A percentile compares a stretch with the other conserved stretches of the same genome.
These are phyloP conservation scores for Aspergillus biplanus DNA, from an alignment of 495 filamentous ascomycete species.

Conservation along the genomic window DNA sequence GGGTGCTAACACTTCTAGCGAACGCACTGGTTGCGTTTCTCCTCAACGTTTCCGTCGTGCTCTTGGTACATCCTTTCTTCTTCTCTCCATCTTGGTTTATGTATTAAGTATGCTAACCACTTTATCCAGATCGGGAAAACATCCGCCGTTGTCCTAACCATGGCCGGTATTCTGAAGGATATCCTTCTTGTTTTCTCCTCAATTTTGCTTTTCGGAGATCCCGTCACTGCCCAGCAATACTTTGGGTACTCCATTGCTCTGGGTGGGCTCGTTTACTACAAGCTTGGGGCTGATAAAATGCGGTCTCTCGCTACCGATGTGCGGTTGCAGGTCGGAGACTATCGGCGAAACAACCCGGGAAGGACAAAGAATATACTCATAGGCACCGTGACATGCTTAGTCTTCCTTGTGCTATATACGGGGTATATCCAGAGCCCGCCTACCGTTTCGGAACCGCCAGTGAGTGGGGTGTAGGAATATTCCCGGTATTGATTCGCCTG, in stretches of 20 bases:
- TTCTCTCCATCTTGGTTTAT: background rate
- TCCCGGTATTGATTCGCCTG: no score
- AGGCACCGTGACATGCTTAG: background rate
- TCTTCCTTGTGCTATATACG: background rate
- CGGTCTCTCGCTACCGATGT: background rate
- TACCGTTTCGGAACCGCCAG: no score
- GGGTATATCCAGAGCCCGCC: no score
- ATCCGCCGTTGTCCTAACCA: conserved; percentile 88
- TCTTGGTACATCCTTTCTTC: conserved; percentile 61
- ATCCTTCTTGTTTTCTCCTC: conserved; percentile 86
- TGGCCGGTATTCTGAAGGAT: conserved; percentile 95
- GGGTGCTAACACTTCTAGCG: conserved; percentile 69
- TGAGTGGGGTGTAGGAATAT: no score
- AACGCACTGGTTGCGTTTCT: conserved; percentile 82
- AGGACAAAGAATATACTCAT: background rate
- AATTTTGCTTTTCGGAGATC: conserved; percentile 83
- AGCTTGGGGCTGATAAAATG: conserved; percentile 62
- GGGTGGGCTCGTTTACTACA: conserved; percentile 87
- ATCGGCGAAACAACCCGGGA: background rate
- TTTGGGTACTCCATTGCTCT: conserved; percentile 93
- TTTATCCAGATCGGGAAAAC: conserved; percentile 83
- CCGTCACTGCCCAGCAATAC: conserved; percentile 76
- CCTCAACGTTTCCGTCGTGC: conserved; percentile 86
- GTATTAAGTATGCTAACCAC: conserved; percentile 27
- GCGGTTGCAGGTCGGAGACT: background rate